Base-by-base conservation (phyloP, 441 rosid genomes). In the Gossypium trilobum region DNA sequence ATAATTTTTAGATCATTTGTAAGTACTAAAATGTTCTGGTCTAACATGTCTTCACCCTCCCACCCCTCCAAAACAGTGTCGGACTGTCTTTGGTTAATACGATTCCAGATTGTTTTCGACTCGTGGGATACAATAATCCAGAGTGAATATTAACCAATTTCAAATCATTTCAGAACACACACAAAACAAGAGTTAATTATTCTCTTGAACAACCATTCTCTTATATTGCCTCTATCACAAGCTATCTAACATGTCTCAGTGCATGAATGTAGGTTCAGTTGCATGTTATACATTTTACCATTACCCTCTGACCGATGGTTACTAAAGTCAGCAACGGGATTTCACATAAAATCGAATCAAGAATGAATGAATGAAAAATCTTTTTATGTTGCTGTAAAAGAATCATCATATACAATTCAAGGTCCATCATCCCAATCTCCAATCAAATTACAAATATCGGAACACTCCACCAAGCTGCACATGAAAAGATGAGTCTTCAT, bases 381-480 rank as follows among this genome's bases (percentile, higher is more conserved):
- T 48, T 33, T 16, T 7, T 33, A 39, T 0, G 6, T 56, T 55
- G 61, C 29, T 31, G 61, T 29, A 54, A 8, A 11, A 68, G 17
- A 54, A 54, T 54, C 2, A 54, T 69, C 2, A 33, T 29, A 16
- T 13, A 57, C 14, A 25, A 31, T 23, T 86, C 79, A 90, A 23
- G 95, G 91, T 77, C 91, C 95, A 70, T 85, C 84, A 55, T 91
- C 96, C 60, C 82, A 85, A 75, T 91, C 91, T 65, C 90, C 88
- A 65, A 94, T 89, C 82, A 94, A 79, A 78, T 90, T 94, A 78
- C 99, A 94, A 6, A 89, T 94, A 72, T 92, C 97, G 0, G 92
- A 92, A 78, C 99, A 94, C 78, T 92, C 97, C 77, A 92, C 94
- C 89, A 92, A 78, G 78, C 97, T 94, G 89, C 82, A 84, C 50